Conservation (phyloP, 495 filamentous ascomycete genomes). For the Penicillium paradoxum region DNA sequence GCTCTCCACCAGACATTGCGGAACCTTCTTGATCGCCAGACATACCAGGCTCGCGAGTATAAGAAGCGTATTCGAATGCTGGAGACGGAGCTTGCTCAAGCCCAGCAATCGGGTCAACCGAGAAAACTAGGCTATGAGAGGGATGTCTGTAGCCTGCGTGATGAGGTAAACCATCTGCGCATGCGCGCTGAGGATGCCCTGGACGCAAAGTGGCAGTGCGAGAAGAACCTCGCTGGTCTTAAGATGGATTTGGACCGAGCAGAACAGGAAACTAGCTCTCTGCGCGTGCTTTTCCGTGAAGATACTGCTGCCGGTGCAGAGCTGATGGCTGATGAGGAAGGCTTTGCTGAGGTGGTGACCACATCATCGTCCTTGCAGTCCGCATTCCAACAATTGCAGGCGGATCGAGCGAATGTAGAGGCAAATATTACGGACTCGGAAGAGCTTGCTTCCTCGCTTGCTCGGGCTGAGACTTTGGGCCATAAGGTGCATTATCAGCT, state of each 20-base stretch:
- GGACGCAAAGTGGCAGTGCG: conserved; percentile 94
- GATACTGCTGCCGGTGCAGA: conserved; percentile 66
- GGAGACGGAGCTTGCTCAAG: conserved; percentile 72
- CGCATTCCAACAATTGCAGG: conserved; percentile 76
- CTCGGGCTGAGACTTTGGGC: conserved; percentile 71
- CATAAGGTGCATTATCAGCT: conserved; percentile 73
- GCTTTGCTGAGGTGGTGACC: conserved; percentile 46
- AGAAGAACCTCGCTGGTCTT: conserved; percentile 84
- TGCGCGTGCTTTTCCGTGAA: conserved; percentile 76
- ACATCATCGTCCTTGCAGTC: conserved; percentile 71
- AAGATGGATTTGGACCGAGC: conserved; percentile 98
- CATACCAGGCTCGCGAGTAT: conserved; percentile 73
- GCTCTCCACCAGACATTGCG: conserved; percentile 81
- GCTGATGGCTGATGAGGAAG: conserved; percentile 36
- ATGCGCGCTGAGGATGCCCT: conserved; percentile 89
- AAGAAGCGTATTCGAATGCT: conserved; percentile 69
- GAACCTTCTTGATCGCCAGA: conserved; percentile 81
- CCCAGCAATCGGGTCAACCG: conserved; percentile 60
- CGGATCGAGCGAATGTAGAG: conserved; percentile 67
- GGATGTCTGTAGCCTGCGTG: conserved; percentile 71
- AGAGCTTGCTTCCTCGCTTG: conserved; percentile 65
- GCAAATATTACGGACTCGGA: conserved; percentile 57
- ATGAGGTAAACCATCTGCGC: conserved; percentile 80
- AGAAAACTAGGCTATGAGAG: conserved; percentile 72
- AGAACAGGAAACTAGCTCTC: conserved; percentile 80